Percentiles rank a stretch among this genome's conserved stretches.
phyloP scores from a whole-genome alignment of 2,329 filamentous ascomycete genomes.

The Beauveria rudraprayagi region DNA sequence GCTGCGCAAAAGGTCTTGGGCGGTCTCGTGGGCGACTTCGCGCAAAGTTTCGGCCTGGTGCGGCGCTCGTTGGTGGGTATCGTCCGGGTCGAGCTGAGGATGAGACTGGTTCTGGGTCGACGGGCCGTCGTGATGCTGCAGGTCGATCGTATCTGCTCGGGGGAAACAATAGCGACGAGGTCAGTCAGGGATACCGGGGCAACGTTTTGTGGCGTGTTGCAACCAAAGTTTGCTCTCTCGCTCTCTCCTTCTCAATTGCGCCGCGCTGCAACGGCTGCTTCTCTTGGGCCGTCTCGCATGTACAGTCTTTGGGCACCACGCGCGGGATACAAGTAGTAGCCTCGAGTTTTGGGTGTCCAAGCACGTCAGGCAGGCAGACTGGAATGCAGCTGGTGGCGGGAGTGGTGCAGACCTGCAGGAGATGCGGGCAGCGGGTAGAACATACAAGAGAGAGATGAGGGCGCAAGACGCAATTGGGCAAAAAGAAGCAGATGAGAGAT shows the following conservation, averaged over 20 bases:
- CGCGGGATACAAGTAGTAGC: neutral
- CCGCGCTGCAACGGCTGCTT: neutral
- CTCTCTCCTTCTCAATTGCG: neutral
- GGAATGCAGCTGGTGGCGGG: constrained; percentile 1
- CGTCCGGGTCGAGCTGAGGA: constrained; percentile 38
- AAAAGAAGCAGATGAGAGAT: neutral
- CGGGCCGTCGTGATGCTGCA: constrained; percentile 75
- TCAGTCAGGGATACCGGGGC: constrained; percentile 2
- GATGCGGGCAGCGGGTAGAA: neutral
- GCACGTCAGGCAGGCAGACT: neutral
- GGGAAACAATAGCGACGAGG: neutral
- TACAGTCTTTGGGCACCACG: neutral
- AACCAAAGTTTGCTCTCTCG: neutral
- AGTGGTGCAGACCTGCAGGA: neutral
- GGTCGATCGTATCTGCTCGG: constrained; percentile 76
- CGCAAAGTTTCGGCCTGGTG: constrained; percentile 83
- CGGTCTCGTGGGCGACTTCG: constrained; percentile 68
- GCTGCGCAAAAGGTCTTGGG: constrained; percentile 61
- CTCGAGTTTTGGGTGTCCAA: neutral
- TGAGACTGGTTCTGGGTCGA: constrained; percentile 73
- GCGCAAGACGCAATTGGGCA: neutral
- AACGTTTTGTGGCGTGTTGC: neutral
- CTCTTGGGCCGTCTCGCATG: neutral
- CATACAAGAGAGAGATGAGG: constrained; percentile 9
- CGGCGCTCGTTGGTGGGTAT: constrained; percentile 49